Percentiles rank a stretch among this genome's conserved stretches.
phyloP scores from a whole-genome alignment of 2,329 filamentous ascomycete genomes.

The Aspergillus alliaceus region DNA sequence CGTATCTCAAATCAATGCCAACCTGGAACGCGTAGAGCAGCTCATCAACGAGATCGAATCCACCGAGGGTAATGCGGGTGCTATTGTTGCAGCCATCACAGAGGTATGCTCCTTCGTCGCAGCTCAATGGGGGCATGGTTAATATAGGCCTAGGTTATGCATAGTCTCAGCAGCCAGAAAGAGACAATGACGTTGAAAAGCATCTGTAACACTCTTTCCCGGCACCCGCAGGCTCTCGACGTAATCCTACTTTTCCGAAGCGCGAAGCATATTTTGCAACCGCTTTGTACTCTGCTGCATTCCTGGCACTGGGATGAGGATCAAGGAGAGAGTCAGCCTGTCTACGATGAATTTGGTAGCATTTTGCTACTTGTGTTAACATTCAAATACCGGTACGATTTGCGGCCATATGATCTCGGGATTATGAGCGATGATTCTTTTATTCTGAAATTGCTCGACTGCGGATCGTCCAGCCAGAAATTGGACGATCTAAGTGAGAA shows the following conservation, averaged over 20 bases:
- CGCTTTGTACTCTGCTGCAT: conserved; percentile 59
- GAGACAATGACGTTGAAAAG: conserved; percentile 64
- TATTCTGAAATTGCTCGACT: conserved; percentile 54
- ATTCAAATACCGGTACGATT: conserved; percentile 58
- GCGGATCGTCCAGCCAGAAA: conserved; percentile 47
- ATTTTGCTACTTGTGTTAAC: conserved; percentile 60
- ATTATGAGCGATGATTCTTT: conserved; percentile 54
- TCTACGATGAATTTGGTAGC: conserved; percentile 66
- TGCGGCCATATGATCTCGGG: conserved; percentile 55
- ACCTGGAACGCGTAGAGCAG: conserved; percentile 72
- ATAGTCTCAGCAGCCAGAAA: conserved; percentile 58
- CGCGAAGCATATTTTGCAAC: conserved; percentile 56
- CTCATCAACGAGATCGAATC: conserved; percentile 80
- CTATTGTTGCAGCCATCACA: conserved; percentile 74
- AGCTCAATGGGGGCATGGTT: background rate
- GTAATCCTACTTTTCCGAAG: conserved; percentile 62
- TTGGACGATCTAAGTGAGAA: conserved; percentile 55
- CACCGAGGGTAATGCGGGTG: conserved; percentile 88
- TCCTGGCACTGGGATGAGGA: conserved; percentile 67
- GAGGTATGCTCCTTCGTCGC: conserved; percentile 54
- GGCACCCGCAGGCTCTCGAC: conserved; percentile 57
- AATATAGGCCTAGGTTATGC: conserved; percentile 45
- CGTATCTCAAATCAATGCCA: conserved; percentile 73
- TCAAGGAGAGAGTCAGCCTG: conserved; percentile 63
- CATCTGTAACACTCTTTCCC: conserved; percentile 59